These are phyloP conservation scores for Trypanosoma brucei DNA, from an alignment of 208 protist genomes.

Conservation along the genomic window DNA sequence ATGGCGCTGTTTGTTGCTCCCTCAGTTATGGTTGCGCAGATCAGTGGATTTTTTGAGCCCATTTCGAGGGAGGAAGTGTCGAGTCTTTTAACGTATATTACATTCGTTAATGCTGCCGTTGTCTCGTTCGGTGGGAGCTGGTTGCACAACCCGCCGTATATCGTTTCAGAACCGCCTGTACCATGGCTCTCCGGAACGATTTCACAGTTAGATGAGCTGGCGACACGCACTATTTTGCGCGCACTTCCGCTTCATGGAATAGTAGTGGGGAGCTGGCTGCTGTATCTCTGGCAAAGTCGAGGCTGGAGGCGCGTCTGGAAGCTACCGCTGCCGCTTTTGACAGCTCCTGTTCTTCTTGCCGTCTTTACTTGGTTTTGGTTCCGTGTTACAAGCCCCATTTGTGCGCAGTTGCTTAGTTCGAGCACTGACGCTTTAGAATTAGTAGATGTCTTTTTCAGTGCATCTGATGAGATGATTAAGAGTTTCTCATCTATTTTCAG, in stretches of 20 bases:
- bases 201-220: constrained; percentile 6
- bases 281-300: constrained; percentile 37
- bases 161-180: constrained; percentile 38
- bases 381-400: constrained; percentile 22
- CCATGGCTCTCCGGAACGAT: constrained; percentile 26
- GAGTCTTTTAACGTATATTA: constrained; percentile 32
- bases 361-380: constrained; percentile 39
- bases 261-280: constrained; percentile 43
- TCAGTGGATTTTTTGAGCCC: constrained; percentile 66
- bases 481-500: background rate
- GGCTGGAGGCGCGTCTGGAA: constrained; percentile 60
- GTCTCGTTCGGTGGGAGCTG: constrained; percentile 43
- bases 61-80: constrained; percentile 23
- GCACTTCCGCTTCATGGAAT: constrained; percentile 51
- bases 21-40: constrained; percentile 49
- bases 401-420: constrained; percentile 4
- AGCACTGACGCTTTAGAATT: background rate
- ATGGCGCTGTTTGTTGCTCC: constrained; percentile 51
- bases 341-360: constrained; percentile 50
- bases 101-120: constrained; percentile 35
- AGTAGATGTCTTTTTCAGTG: constrained; percentile 1
- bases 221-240: constrained; percentile 15
- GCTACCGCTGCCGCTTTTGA: constrained; percentile 62
- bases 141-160: constrained; percentile 58
- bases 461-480: background rate